phyloP scores from a whole-genome alignment of 1,284 basidiomycete species.

The Microbotryomycetes sp. region DNA sequence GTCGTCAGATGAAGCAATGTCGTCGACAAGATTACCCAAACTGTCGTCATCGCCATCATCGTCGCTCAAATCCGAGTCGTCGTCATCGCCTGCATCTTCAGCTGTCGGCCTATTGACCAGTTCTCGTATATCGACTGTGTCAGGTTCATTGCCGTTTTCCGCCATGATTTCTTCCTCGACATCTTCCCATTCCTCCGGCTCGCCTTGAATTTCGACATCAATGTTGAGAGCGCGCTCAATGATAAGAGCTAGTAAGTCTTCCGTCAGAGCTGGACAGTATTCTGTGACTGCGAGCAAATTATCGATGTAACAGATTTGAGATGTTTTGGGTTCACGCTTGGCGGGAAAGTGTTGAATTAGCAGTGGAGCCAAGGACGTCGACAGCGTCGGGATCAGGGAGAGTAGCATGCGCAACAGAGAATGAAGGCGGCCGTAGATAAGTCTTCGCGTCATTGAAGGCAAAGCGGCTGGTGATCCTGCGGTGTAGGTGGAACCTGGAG shows the following conservation, averaged over 20 bases:
- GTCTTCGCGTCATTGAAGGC: constrained; percentile 63
- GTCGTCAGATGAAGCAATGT: constrained; percentile 51
- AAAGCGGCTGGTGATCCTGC: constrained; percentile 16
- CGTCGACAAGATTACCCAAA: constrained; percentile 27
- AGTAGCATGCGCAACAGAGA: constrained; percentile 75
- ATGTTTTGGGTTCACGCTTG: constrained; percentile 73
- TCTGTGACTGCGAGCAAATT: constrained; percentile 77
- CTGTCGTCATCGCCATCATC: constrained; percentile 35
- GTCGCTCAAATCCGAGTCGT: constrained; percentile 48
- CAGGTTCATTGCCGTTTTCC: constrained; percentile 44
- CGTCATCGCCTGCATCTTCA: constrained; percentile 53
- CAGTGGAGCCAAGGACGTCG: constrained; percentile 74
- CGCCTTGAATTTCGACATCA: constrained; percentile 95
- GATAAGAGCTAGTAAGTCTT: constrained; percentile 74
- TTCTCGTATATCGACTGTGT: constrained; percentile 29
- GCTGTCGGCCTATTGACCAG: constrained; percentile 35
- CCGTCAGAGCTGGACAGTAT: constrained; percentile 83
- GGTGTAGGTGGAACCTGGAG: constrained; percentile 26
- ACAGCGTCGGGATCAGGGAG: constrained; percentile 79
- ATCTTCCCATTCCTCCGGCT: constrained; percentile 79
- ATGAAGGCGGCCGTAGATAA: constrained; percentile 82
- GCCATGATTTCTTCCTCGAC: constrained; percentile 27
- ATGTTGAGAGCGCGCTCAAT: constrained; percentile 89
- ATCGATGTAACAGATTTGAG: constrained; percentile 84
- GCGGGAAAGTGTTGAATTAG: constrained; percentile 82